Base-by-base conservation (phyloP, 768 basidiomycete genomes). In the Lactarius trivialis region DNA sequence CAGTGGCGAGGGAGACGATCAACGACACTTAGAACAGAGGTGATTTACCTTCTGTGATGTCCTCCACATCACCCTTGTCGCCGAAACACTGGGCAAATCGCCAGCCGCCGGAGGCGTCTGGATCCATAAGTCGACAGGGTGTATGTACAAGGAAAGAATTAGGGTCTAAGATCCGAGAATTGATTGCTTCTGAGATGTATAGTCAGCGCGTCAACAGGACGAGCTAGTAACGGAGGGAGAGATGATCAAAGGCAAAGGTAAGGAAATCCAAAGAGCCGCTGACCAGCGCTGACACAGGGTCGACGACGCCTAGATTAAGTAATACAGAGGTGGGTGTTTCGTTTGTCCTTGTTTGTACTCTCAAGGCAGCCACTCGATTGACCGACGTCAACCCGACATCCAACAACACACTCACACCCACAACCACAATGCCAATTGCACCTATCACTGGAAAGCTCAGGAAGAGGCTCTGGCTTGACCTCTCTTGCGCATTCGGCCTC, bases 61-160 rank as follows among this genome's bases (percentile, higher is more conserved):
- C 97, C 73, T 98, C 97, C 37, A 98, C 96, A 75, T 97, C 91
- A 69, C 91, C 96, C 83, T 99, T 99, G 82, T 99, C 97, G 67
- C 97, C 97, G 73, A 99, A 99, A 78, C 97, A 99, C 73, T 99
- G 97, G 58, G 97, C 96, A 78, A 99, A 99, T 70, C 96, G 88
- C 97, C 97, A 99, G 70, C 88, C 89, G 70, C 89, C 82, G 58
- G 83, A 82, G 75, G 89, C 85, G 77, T 92, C 91, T 75, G 85
- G 84, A 75, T 93, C 91, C 91, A 92, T 89, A 71, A 61, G 73
- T 74, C 72, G 75, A 34, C 61, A 55, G 61, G 62, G 52, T 39
- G n/a, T 58, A 30, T 39, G 56, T 53, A 32, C 60, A 59, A 68
- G 71, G 68, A 24, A 48, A 48, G 24, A 15, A 48, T 66, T 67